Conservation (phyloP, 495 filamentous ascomycete genomes). For the Aspergillus hancockii region DNA sequence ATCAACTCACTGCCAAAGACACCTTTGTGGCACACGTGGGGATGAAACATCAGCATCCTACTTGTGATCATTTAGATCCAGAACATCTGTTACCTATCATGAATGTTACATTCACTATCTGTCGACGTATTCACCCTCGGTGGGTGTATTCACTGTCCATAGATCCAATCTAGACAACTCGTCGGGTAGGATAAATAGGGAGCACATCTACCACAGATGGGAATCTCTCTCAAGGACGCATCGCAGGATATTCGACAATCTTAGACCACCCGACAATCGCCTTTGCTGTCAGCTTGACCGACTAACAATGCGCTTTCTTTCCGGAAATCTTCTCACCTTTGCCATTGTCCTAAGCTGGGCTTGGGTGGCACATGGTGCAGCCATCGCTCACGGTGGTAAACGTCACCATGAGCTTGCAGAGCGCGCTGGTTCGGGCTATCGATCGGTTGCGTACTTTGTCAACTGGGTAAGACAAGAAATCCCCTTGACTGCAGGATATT, state of each 20-base stretch:
- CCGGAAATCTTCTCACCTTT: not conserved
- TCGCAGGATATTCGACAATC: not conserved
- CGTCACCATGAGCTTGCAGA: not conserved
- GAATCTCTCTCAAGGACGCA: too few relatives aligned
- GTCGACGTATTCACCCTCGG: too few relatives aligned
- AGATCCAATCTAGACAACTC: too few relatives aligned
- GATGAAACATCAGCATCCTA: not conserved
- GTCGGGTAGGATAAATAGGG: too few relatives aligned
- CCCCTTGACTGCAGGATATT: not conserved
- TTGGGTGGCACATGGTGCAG: slow-evolving; percentile 1
- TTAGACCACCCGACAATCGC: not conserved
- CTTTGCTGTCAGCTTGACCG: not conserved
- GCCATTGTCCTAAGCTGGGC: not conserved
- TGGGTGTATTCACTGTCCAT: too few relatives aligned
- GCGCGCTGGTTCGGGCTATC: slow-evolving; percentile 1
- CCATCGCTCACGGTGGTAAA: not conserved
- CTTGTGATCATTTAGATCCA: not conserved
- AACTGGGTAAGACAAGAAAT: slow-evolving; percentile 10
- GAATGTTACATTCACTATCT: too few relatives aligned
- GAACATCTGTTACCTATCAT: too few relatives aligned
- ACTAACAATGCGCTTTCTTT: not conserved
- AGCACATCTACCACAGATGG: too few relatives aligned
- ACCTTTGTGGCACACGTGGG: not conserved
- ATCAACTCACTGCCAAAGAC: not conserved
- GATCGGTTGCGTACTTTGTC: slow-evolving; percentile 15